Base-by-base conservation (phyloP, 108 stramenopile genomes). In the Conticribra guillardii region DNA sequence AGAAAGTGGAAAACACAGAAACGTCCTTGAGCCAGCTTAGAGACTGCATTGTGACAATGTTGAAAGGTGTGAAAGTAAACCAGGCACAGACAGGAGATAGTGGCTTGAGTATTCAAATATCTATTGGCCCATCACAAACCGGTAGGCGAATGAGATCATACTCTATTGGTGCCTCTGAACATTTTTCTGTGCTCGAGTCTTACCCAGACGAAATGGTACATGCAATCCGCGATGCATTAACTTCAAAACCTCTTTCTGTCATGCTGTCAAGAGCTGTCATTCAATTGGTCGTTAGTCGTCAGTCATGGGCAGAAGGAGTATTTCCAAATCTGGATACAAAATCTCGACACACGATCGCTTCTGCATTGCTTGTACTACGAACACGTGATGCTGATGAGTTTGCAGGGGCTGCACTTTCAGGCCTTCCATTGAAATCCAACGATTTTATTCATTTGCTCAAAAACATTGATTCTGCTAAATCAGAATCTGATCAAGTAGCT, bases 141-240 rank as follows among this genome's bases (percentile, higher is more conserved):
- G 91, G 94, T 22, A 72, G 86, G n/a, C 60, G 94, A 66, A 53
- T 64, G 26, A 61, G 91, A 27, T 92, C 91, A 8, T 92, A 95
- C 64, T 92, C 94, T 3, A 67, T 95, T 70, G 89, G 91, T 32
- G 80, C 81, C 22, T 74, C 60, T 34, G 84, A 85, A 47, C 58
- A 67, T 23, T 55, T 79, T 30, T 53, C 48, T 9, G 51, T 79
- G 24, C 32, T 92, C 4, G 67, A 84, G 8, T 86, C 88, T 24
- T 95, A 91, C 53, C 94, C 94, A 8, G 64, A 67, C 52, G 82
- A 73, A 28, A 95, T 95, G 94, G 15, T 71, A 26, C 18, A 62
- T 16, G 64, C 74, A 17, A 81, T 91, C 54, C 48, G 86, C 18
- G 59, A 76, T 18, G 62, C 89, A 32, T 60, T 91, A 2, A 52